Conservation (phyloP, 129 eudicot species). For the Artemisia argyi region DNA sequence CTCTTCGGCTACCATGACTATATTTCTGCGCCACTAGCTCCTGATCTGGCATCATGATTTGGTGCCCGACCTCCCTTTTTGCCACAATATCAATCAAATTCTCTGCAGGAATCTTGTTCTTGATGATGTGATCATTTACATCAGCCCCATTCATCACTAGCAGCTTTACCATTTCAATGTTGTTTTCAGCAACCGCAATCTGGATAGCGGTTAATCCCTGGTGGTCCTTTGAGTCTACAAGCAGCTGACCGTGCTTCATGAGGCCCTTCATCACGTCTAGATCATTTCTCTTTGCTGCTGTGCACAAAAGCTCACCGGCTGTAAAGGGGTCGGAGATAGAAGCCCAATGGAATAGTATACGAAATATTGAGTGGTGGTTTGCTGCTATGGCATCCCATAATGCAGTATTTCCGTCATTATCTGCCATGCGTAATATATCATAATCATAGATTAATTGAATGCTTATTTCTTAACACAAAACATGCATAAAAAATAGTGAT, state of each 20-base stretch:
- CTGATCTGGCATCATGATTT: slow-evolving; percentile 50
- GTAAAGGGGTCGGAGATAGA: slow-evolving; percentile 74
- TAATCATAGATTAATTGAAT: background rate
- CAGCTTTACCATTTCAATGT: slow-evolving; percentile 57
- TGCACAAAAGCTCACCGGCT: slow-evolving; percentile 77
- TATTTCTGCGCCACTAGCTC: slow-evolving; percentile 15
- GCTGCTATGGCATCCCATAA: slow-evolving; percentile 83
- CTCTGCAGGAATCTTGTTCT: slow-evolving; percentile 36
- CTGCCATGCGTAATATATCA: slow-evolving; percentile 37
- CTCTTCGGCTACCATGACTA: slow-evolving; percentile 12
- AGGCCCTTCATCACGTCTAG: slow-evolving; percentile 59
- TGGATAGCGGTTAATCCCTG: slow-evolving; percentile 69
- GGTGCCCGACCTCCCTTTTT: slow-evolving; percentile 69
- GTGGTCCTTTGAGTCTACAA: slow-evolving; percentile 68
- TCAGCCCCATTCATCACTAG: slow-evolving; percentile 76
- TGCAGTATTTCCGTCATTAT: slow-evolving; percentile 76
- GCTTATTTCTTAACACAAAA: background rate
- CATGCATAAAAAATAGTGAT: background rate
- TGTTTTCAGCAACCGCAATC: slow-evolving; percentile 57
- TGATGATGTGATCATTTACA: slow-evolving; percentile 35
- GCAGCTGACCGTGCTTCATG: slow-evolving; percentile 70
- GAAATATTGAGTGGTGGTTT: slow-evolving; percentile 73
- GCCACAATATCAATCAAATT: slow-evolving; percentile 54
- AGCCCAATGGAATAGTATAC: slow-evolving; percentile 77
- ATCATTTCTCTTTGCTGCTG: slow-evolving; percentile 70